Evolutionary conservation across 495 filamentous ascomycete species (phyloP), one percentile per base, ranked within the genome.

Genomic region (Neurospora sp.): DNA sequence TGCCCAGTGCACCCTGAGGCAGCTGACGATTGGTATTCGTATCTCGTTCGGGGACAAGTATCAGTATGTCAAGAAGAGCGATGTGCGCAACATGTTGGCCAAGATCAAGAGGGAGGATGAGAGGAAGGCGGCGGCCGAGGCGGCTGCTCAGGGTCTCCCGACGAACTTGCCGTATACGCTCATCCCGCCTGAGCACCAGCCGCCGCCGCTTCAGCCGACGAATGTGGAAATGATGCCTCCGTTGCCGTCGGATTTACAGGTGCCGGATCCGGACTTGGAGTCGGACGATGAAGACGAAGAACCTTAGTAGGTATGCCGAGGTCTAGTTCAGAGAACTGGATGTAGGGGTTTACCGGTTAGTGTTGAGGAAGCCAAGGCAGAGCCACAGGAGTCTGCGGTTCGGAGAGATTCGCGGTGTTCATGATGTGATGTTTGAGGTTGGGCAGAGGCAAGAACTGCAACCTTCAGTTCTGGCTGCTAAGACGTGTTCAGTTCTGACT

Each of bases 31-130:
- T 35, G 80, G 80, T 7, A 72, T 81, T 18, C 72, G 80, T 40
- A 79, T 81, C 72, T 79, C 77, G 42, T 81, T 81, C 71, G 80
- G 79, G 35, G 80, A 81, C 62, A 81, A 81, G 79, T 81, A 81
- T 71, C 80, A 81, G 76, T 81, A 81, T 59, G 80, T 81, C 70
- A 80, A 81, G 71, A 77, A 80, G 76, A 74, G 62, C 48, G 80
- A 81, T 41, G 79, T 81, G 39, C 70, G 80, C 20, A 81, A 81
- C 75, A 76, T 75, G 73, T 71, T 81, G 59, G 79, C 79, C 69
- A 81, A 79, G 76, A 80, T 81, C 74, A 80, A 80, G 75, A 72
- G 79, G 14, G 79, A 81, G 37, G 80, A 81, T 54, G 80, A 81
- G 20, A 41, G 76, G 10, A 80, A 80, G 75, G 76, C 78, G 2